These are phyloP conservation scores for Hypoxylon fuscum DNA, from an alignment of 495 filamentous ascomycete species.

Conservation along the genomic window DNA sequence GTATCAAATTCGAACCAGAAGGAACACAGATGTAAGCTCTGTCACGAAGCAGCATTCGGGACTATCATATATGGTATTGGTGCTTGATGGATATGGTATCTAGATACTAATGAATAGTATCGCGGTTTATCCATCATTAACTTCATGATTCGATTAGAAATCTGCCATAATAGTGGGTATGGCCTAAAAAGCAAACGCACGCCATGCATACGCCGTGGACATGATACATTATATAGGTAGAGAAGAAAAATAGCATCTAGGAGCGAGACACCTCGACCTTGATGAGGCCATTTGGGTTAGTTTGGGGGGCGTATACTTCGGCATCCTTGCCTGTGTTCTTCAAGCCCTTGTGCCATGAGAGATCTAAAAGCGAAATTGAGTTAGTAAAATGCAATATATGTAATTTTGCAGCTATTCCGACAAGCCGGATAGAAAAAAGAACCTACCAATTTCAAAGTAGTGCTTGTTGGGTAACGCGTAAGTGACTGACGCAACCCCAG, in stretches of 20 bases:
- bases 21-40: not conserved
- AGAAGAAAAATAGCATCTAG: slow-evolving; percentile 8
- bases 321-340: slow-evolving; percentile 98
- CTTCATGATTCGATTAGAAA: slow-evolving; percentile 11
- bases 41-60: not conserved
- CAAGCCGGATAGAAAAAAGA: not conserved
- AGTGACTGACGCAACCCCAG: slow-evolving; percentile 74
- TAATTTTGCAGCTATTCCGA: not conserved
- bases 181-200: slow-evolving; percentile 14
- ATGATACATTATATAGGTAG: slow-evolving; percentile 15
- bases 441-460: slow-evolving; percentile 96
- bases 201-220: slow-evolving; percentile 26
- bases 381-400: slow-evolving; percentile 5
- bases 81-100: slow-evolving; percentile 29
- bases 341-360: slow-evolving; percentile 95
- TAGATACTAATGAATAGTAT: slow-evolving; percentile 18
- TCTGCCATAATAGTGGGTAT: slow-evolving; percentile 1
- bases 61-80: not conserved
- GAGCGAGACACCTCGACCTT: slow-evolving; percentile 87
- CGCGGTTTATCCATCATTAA: slow-evolving; percentile 7
- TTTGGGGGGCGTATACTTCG: slow-evolving; percentile 94
- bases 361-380: slow-evolving; percentile 61
- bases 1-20: not conserved
- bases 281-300: slow-evolving; percentile 93
- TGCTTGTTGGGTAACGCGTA: slow-evolving; percentile 97